Evolutionary conservation across 164 flowering plant genomes (phyloP).

Genomic region (Vitis riparia): DNA sequence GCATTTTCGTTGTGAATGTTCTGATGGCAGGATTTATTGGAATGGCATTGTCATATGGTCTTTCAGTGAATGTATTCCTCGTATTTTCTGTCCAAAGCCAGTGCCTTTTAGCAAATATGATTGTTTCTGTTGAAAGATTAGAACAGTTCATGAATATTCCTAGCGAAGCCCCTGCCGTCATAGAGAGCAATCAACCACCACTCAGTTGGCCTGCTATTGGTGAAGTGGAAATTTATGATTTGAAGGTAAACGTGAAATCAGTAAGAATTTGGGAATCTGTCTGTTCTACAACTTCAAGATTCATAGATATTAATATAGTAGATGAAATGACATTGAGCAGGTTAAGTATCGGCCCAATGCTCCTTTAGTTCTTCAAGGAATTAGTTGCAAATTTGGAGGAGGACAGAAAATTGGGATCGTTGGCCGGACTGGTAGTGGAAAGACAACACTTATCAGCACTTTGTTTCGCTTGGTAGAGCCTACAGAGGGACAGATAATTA

Average conservation of each 20-base stretch:
- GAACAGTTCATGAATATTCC: no score
- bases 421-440: conserved; percentile 61
- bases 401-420: conserved; percentile 22
- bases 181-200: conserved; percentile 44
- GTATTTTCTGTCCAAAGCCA: conserved; percentile 50
- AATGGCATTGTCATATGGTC: conserved; percentile 81
- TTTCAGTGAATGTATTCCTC: conserved; percentile 58
- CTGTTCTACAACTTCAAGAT: no score
- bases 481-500: conserved; percentile 7
- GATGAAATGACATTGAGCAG: conserved; percentile 29
- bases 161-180: background rate
- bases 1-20: no score
- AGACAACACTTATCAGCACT: no score
- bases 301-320: no score
- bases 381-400: no score
- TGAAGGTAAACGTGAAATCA: conserved; percentile 34
- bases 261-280: no score
- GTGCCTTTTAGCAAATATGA: conserved; percentile 43
- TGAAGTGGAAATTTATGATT: conserved; percentile 50
- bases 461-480: conserved; percentile 6
- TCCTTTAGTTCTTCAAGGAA: no score
- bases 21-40: conserved; percentile 33
- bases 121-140: no score
- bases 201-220: conserved; percentile 60
- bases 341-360: conserved; percentile 42